These are phyloP conservation scores for Annulohypoxylon truncatum DNA, from an alignment of 2,329 filamentous ascomycete species.

Conservation along the genomic window DNA sequence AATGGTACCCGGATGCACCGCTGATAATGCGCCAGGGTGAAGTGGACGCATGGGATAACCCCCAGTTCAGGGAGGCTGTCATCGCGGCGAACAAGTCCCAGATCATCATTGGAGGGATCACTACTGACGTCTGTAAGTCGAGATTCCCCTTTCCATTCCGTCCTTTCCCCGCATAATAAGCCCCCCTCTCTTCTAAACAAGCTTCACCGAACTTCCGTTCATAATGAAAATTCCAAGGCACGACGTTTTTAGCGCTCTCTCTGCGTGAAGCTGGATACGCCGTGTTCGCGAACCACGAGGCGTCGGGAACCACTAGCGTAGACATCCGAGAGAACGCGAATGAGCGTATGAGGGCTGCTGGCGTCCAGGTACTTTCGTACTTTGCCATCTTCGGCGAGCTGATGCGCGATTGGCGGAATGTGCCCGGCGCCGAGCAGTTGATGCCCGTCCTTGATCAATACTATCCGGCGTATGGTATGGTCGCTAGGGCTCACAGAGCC, in stretches of 20 bases:
- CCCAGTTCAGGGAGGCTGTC: slow-evolving; percentile 74
- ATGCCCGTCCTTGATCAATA: slow-evolving; percentile 74
- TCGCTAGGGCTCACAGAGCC: slow-evolving; percentile 70
- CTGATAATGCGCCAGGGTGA: slow-evolving; percentile 76
- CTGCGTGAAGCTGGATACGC: slow-evolving; percentile 77
- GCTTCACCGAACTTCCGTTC: not conserved
- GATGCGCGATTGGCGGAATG: slow-evolving; percentile 76
- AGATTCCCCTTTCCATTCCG: slow-evolving; percentile 18
- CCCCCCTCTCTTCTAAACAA: slow-evolving; percentile 38
- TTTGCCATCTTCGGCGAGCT: slow-evolving; percentile 75
- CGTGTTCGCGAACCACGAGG: slow-evolving; percentile 79
- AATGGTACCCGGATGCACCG: slow-evolving; percentile 74
- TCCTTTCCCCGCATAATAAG: not conserved
- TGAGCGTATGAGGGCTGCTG: slow-evolving; percentile 72
- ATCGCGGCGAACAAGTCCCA: slow-evolving; percentile 74
- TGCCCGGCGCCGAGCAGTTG: slow-evolving; percentile 64
- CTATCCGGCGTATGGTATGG: slow-evolving; percentile 71
- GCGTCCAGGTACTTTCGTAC: slow-evolving; percentile 71
- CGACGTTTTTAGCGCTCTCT: slow-evolving; percentile 78
- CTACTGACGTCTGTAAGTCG: slow-evolving; percentile 75
- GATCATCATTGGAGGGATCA: slow-evolving; percentile 77
- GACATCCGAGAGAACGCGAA: slow-evolving; percentile 74
- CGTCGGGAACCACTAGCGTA: slow-evolving; percentile 72
- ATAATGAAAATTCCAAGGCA: slow-evolving; percentile 53
- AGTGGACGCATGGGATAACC: slow-evolving; percentile 82